These are phyloP conservation scores for Coriaria nepalensis DNA, from an alignment of 306 rosid genomes.

Conservation along the genomic window DNA sequence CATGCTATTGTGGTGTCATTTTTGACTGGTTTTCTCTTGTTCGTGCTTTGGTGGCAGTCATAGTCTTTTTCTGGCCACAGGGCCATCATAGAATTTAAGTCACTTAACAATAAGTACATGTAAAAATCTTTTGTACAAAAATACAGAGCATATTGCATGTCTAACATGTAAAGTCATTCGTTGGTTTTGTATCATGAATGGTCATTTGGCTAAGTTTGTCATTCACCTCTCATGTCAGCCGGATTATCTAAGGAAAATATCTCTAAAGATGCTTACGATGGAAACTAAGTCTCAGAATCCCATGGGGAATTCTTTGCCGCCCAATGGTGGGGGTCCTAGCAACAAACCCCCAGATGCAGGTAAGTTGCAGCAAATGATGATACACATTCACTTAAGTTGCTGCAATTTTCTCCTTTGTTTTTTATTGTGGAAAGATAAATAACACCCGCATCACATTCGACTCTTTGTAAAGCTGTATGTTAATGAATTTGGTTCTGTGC, in stretches of 20 bases:
- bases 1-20: background rate
- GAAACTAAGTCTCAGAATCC: constrained; percentile 52
- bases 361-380: background rate
- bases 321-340: constrained; percentile 36
- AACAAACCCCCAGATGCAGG: constrained; percentile 58
- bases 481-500: background rate
- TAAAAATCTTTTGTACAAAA: too few species aligned
- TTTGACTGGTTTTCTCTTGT: too few species aligned
- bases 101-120: too few species aligned
- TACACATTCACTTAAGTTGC: too few species aligned
- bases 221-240: constrained; percentile 9
- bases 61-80: too few species aligned
- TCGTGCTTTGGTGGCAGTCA: too few species aligned
- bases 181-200: background rate
- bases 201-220: background rate
- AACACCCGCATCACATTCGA: too few species aligned
- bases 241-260: constrained; percentile 26
- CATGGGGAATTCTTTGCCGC: constrained; percentile 20
- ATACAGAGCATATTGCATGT: too few species aligned
- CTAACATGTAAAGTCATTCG: background rate
- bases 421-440: too few species aligned
- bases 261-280: constrained; percentile 46
- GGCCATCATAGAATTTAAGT: too few species aligned
- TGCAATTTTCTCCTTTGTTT: too few species aligned
- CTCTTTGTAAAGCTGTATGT: too few species aligned